Base-by-base conservation (phyloP, 148 eudicot species). In the Polygonum maritimum region DNA sequence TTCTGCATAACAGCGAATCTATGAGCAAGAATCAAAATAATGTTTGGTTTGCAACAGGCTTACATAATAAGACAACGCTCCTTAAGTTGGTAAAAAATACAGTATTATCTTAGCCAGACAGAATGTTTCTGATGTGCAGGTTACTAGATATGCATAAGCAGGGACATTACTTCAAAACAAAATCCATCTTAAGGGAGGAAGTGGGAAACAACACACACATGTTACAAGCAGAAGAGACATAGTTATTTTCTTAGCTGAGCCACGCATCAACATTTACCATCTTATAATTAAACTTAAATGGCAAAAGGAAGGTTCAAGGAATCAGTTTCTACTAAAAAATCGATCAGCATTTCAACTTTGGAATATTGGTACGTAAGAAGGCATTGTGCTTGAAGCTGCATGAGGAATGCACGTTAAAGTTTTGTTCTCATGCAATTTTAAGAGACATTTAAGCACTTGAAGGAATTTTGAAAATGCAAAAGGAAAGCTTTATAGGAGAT, bases 1-100 rank as follows among this genome's bases (percentile, higher is more conserved):
- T 85, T 96, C 99, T 93, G 91, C 75, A 73, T 39, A 79, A 33
- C 31, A 71, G 36, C 7, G 3, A 67, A 67, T 6, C 13, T 36
- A 38, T 14, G 11, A 67, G 36, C 36, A 38, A 15, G 71, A 36
- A 35, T 67, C 10, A 38, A 67, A 3, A 35, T 67, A 36, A 14
- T 65, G 9, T 33, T 65, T 38, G 35, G 38, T 35, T 31, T 60
- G 15, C 39, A 31, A 60, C 26, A 60, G 0, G 15, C 11, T 2
- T 35, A 67, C 44, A 35, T 36, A 38, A 67, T 7, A 11, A 67
- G 13, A 67, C 19, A 0, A 67, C 44, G 38, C 36, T 36, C 10
- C 69, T 6, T 10, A 31, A 16, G 36, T 12, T 62, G 18, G 36
- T 62, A 16, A 54, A 54, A 15, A 54, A 54, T 3, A 18, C 3